Evolutionary conservation across 2,329 filamentous ascomycete species (phyloP), one percentile per base, ranked within the genome.

Genomic region (Colletotrichum neosansevieriae): DNA sequence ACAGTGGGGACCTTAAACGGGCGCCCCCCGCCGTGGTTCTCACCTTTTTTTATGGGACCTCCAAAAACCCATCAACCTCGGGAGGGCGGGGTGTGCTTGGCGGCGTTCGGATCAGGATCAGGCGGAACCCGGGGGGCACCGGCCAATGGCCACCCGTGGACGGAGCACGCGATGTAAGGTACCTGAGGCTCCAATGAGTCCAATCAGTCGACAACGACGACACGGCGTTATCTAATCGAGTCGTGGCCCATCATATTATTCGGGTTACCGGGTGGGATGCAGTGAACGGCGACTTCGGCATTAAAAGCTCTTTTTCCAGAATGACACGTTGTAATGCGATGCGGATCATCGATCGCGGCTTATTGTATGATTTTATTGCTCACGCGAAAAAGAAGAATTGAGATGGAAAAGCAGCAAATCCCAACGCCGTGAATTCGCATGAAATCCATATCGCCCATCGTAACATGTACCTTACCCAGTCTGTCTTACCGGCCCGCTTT

Each of bases 361-460:
- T 45, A n/a, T n/a, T 29, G 44, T 56, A 29, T 60, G 24, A 34
- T 38, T 64, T 42, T 59, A 49, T 62, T 44, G 59, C 13, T 45
- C 24, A 38, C 50, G 56, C 58, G 54, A 34, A 58, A 24, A 50
- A 58, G 36, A 42, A 47, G 7, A 44, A 40, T 24, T 34, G 34
- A 53, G 40, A 56, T 15, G 21, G 21, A 29, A 57, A 36, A 21
- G 57, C 7, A 56, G 15, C 36, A 40, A 45, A 47, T 51, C 62
- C 63, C 53, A 58, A 63, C 66, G 66, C 66, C 61, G 7, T 69
- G 61, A 56, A 70, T 51, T 44, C 51, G 36, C 51, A 51, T 54
- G 21, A 61, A 61, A 63, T 49, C 58, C 40, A 65, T 59, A 65
- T 53, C 36, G 34, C 60, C n/a, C 36, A 56, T 56, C 66, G 66